phyloP scores from a whole-genome alignment of 805 yeast genomes.

The Wickerhamomyces mucosus region DNA sequence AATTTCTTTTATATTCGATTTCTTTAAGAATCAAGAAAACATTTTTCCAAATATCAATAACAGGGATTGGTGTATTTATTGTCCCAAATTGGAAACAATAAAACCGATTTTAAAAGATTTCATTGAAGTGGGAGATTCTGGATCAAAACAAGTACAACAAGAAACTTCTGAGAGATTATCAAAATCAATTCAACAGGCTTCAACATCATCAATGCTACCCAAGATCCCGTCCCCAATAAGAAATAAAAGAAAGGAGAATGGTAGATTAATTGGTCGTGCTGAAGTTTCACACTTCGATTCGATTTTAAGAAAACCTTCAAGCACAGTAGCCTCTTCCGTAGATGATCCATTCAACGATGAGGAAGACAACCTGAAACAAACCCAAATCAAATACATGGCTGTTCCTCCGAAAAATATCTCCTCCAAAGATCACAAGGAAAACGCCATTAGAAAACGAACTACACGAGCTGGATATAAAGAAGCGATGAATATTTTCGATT shows the following conservation, averaged over 20 bases:
- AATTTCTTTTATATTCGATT: slow-evolving; percentile 44
- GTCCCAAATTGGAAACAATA: slow-evolving; percentile 27
- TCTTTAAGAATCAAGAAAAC: slow-evolving; percentile 26
- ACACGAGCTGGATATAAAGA: slow-evolving; percentile 15
- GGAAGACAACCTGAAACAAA: not conserved
- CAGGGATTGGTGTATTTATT: slow-evolving; percentile 46
- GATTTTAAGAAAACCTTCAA: not conserved
- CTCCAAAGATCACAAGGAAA: not conserved
- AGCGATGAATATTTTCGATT: slow-evolving; percentile 16
- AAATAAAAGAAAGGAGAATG: slow-evolving; percentile 30
- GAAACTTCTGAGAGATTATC: slow-evolving; percentile 1
- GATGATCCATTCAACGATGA: slow-evolving; percentile 7
- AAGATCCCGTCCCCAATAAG: slow-evolving; percentile 48
- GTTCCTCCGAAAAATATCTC: not conserved
- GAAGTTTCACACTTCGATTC: slow-evolving; percentile 24
- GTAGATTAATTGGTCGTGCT: slow-evolving; percentile 37
- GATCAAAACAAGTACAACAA: not conserved
- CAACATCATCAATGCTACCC: slow-evolving; percentile 17
- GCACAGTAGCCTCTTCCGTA: not conserved
- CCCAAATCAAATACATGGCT: not conserved
- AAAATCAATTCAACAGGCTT: slow-evolving; percentile 2
- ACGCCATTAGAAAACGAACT: slow-evolving; percentile 9
- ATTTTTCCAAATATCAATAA: slow-evolving; percentile 32
- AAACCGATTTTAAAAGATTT: slow-evolving; percentile 17
- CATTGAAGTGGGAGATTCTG: not conserved